Evolutionary conservation across 2,329 filamentous ascomycete species (phyloP), one percentile per base, ranked within the genome.

Genomic region (Verticillium albo-atrum): DNA sequence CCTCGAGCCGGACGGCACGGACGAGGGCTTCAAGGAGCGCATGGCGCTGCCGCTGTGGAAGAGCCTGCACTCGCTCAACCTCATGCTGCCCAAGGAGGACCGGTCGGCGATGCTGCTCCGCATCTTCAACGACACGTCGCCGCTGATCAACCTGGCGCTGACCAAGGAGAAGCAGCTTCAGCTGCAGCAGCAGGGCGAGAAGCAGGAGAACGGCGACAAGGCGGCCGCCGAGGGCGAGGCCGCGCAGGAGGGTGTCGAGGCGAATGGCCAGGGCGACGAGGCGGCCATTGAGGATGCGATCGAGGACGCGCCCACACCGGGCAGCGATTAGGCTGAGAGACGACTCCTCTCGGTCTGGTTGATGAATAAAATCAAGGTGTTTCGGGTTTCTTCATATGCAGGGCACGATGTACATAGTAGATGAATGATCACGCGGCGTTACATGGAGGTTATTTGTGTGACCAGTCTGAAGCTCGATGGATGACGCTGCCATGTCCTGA

Each of bases 81-180:
- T 99, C 58, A 99, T 99, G 95, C 81, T 99, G 70, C 94, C 95
- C 55, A 99, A 99, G 79, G 95, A 99, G 73, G 95, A 99, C 65
- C 86, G 95, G 17, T 89, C 87, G 26, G 95, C 95, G 1, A 96
- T 98, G 91, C 78, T 98, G 66, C 80, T 98, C 64, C 84, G 95
- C 25, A 81, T 99, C 62, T 99, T 89, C 78, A 96, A 97, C 71
- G 94, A 98, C 67, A 89, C 89, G 28, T 89, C 90, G 0, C 91
- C 91, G 4, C 81, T 97, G 54, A 83, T 96, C 63, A 96, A 95
- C 72, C 84, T 84, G 66, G 80, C 79, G 17, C 74, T 84, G 50
- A 78, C 82, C 68, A 80, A 82, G 70, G 73, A 75, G 42, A 71
- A 74, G 60, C 71, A 75, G 60, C 64, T 67, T 20, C 67, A 71